Evolutionary conservation across 768 basidiomycete species (phyloP), one percentile per base, ranked within the genome.

Genomic region (Trametopsis cervina): DNA sequence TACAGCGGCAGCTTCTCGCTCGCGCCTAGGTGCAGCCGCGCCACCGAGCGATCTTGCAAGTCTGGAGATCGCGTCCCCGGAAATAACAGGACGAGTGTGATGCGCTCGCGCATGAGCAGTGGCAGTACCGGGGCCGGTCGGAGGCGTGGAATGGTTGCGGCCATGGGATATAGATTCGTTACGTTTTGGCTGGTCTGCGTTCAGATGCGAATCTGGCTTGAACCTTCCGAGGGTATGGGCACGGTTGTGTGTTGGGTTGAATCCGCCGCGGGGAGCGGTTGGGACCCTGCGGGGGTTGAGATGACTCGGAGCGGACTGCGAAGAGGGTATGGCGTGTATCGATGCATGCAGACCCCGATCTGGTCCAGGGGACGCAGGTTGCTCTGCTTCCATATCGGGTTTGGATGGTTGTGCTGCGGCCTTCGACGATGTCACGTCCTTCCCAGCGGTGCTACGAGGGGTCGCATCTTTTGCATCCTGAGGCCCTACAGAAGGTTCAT

Each of bases 81-180:
- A 83, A 55, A 89, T 75, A 38, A 89, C 73, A n/a, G 87, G 87
- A 9, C 87, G 75, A 11, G 54, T 70, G 26, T 68, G 52, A 52
- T 79, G 76, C 17, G 62, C 44, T 20, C 78, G 75, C 20, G 60
- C 45, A 42, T 74, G 66, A 33, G 60, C 63, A 35, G 57, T 57
- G 1, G 50, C 46, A 24, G 52, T 46, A 51, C 36, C 71, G 65
- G 68, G 60, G 55, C 38, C 71, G 63, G 69, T 60, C 41, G 80
- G 75, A 12, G 83, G 81, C 6, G 83, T 74, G 0, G 86, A 87
- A 53, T 83, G 83, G 37, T 80, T 83, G 35, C 85, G 78, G 4
- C 71, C 59, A 45, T 76, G 66, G 11, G 59, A 59, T 22, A 61
- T 54, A 63, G 55, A 38, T 64, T 59, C 49, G 60, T 63, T 40